Conservation (phyloP, 305 asterid species). For the Solanum hybrid region DNA sequence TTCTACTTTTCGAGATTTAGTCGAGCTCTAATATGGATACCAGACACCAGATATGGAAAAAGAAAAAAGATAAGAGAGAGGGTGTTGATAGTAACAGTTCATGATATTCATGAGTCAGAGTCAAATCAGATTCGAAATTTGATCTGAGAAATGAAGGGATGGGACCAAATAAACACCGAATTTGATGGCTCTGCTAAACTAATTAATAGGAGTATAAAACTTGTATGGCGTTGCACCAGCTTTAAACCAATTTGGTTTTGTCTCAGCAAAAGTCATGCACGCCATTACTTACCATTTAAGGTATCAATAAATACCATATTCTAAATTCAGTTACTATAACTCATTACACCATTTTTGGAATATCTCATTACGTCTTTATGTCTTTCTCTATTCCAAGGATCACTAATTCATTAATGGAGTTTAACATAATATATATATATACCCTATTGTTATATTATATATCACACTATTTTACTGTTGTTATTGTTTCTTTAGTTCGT, state of each 20-base stretch:
- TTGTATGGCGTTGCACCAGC: neutral
- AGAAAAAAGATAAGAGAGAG: neutral
- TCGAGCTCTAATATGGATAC: no score
- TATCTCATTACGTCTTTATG: neutral
- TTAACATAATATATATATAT: no score
- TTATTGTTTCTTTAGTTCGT: no score
- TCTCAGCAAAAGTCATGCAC: neutral
- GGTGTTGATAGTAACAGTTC: constrained; percentile 36
- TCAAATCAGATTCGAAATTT: constrained; percentile 18
- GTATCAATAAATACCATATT: neutral
- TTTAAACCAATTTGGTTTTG: neutral
- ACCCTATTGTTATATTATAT: neutral
- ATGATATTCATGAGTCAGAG: constrained; percentile 35
- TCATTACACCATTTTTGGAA: neutral
- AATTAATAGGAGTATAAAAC: constrained; percentile 3
- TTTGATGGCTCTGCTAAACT: constrained; percentile 20
- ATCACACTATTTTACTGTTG: neutral
- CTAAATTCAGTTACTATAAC: neutral
- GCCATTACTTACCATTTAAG: neutral
- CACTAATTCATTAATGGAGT: neutral
- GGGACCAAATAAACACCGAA: constrained; percentile 22
- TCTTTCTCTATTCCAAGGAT: neutral
- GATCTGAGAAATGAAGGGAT: constrained; percentile 26
- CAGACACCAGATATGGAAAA: neutral
- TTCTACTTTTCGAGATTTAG: no score